Evolutionary conservation across 2,329 filamentous ascomycete species (phyloP).

Genomic region (Tolypocladium sp.): DNA sequence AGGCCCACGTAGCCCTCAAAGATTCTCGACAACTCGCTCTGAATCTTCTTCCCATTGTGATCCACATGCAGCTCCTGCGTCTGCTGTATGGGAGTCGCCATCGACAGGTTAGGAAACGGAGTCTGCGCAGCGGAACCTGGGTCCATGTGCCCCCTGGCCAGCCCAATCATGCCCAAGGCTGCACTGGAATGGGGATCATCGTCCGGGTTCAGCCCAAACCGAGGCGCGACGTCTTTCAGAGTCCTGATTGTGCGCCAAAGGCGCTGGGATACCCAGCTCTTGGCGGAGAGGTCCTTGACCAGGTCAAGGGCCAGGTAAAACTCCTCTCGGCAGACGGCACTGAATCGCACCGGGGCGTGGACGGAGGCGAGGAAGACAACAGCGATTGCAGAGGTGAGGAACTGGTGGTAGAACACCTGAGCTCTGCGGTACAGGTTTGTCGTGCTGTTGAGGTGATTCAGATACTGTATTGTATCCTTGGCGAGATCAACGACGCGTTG

Average conservation of each 20-base stretch:
- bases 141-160: conserved; percentile 32
- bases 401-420: conserved; percentile 74
- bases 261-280: conserved; percentile 62
- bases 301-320: conserved; percentile 73
- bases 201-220: conserved; percentile 47
- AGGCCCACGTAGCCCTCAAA: conserved; percentile 29
- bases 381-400: conserved; percentile 64
- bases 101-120: conserved; percentile 18
- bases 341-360: conserved; percentile 65
- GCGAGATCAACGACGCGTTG: conserved; percentile 66
- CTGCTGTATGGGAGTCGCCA: conserved; percentile 15
- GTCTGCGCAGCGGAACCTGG: conserved; percentile 9
- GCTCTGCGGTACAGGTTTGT: conserved; percentile 62
- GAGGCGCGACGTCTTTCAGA: conserved; percentile 62
- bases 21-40: conserved; percentile 43
- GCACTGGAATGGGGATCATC: conserved; percentile 43
- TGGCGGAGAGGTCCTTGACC: conserved; percentile 61
- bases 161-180: conserved; percentile 45
- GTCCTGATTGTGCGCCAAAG: conserved; percentile 65
- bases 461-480: conserved; percentile 65
- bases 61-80: conserved; percentile 10
- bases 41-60: conserved; percentile 40
- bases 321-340: conserved; percentile 58
- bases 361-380: conserved; percentile 70
- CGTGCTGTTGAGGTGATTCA: conserved; percentile 62